Conservation (phyloP, 371 early-diverging fungal species). For the Circinella minor region DNA sequence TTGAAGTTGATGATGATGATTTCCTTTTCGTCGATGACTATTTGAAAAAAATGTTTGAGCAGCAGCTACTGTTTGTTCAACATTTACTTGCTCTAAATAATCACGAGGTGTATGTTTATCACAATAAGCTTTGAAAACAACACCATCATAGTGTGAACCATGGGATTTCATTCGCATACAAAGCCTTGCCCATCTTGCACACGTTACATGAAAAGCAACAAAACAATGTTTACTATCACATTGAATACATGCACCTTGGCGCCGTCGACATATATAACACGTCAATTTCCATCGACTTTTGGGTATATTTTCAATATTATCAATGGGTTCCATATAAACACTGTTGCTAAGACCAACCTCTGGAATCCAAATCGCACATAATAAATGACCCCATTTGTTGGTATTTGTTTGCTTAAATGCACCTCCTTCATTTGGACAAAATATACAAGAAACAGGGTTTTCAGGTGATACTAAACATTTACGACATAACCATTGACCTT, state of each 20-base stretch:
- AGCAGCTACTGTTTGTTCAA: slow-evolving; percentile 36
- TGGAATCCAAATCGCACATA: slow-evolving; percentile 97
- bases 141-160: slow-evolving; percentile 54
- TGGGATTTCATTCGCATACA: slow-evolving; percentile 84
- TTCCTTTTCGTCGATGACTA: slow-evolving; percentile 18
- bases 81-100: slow-evolving; percentile 63
- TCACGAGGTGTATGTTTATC: slow-evolving; percentile 83
- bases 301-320: slow-evolving; percentile 85
- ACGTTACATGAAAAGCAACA: slow-evolving; percentile 93
- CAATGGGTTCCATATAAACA: slow-evolving; percentile 98
- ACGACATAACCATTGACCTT: slow-evolving; percentile 99
- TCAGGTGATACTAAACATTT: slow-evolving; percentile 96
- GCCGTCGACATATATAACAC: slow-evolving; percentile 88
- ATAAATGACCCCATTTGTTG: slow-evolving; percentile 95
- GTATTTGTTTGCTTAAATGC: slow-evolving; percentile 96
- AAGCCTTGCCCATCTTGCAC: slow-evolving; percentile 86
- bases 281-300: slow-evolving; percentile 86
- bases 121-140: slow-evolving; percentile 76
- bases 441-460: slow-evolving; percentile 86
- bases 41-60: slow-evolving; percentile 40
- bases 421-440: slow-evolving; percentile 95
- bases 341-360: slow-evolving; percentile 91
- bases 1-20: slow-evolving; percentile 2
- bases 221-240: slow-evolving; percentile 91
- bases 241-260: slow-evolving; percentile 93